These are phyloP conservation scores for Taphrina flavorubra DNA, from an alignment of 1,139 yeast genomes.

Conservation along the genomic window DNA sequence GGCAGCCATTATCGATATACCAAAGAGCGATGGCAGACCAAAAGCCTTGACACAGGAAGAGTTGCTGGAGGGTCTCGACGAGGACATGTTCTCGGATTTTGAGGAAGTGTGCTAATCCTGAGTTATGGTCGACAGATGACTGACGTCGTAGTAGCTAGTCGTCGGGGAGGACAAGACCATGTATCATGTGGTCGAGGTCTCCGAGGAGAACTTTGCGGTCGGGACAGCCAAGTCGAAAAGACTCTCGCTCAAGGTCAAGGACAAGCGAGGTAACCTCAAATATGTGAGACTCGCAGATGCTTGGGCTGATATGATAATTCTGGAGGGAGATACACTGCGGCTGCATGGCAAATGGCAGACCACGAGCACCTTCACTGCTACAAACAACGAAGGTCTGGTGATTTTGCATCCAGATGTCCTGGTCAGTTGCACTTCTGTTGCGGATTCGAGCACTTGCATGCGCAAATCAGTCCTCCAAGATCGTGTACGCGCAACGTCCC, in stretches of 20 bases:
- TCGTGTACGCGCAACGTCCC: slow-evolving; percentile 64
- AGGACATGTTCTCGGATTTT: slow-evolving; percentile 36
- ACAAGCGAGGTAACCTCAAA: slow-evolving; percentile 5
- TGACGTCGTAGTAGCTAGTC: slow-evolving; percentile 8
- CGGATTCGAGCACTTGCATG: slow-evolving; percentile 75
- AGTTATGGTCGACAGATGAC: background rate
- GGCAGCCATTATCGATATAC: background rate
- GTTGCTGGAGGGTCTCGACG: slow-evolving; percentile 30
- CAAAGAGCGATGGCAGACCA: background rate
- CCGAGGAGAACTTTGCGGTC: background rate
- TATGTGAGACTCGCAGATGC: slow-evolving; percentile 19
- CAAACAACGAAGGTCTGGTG: slow-evolving; percentile 53
- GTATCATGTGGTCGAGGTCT: background rate
- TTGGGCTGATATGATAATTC: slow-evolving; percentile 19
- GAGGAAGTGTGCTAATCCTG: slow-evolving; percentile 10
- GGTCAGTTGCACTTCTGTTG: slow-evolving; percentile 78
- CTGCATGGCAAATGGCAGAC: slow-evolving; percentile 28
- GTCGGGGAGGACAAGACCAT: slow-evolving; percentile 19
- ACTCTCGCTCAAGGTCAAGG: background rate
- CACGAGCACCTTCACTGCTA: slow-evolving; percentile 11
- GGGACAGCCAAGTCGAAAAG: background rate
- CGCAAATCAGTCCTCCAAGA: slow-evolving; percentile 70
- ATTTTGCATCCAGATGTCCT: slow-evolving; percentile 84
- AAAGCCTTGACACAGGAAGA: slow-evolving; percentile 14
- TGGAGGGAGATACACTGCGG: slow-evolving; percentile 16